These are phyloP conservation scores for Metschnikowia reukaufii DNA, from an alignment of 805 yeast genomes.

Conservation along the genomic window DNA sequence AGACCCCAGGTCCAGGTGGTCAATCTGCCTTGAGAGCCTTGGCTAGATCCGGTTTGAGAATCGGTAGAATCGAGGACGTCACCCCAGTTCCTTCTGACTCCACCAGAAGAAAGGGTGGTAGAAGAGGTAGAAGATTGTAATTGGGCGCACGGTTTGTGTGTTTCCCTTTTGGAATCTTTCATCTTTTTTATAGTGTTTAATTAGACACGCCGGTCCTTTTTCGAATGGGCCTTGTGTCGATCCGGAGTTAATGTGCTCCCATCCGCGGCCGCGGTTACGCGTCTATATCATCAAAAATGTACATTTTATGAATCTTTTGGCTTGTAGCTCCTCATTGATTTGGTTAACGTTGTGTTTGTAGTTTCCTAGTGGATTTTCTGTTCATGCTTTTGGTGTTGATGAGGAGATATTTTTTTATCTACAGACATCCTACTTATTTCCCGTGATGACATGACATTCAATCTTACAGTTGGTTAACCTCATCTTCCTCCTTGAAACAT, in stretches of 20 bases:
- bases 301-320: conserved; percentile 12
- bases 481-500: no score
- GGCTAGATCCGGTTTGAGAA: conserved; percentile 99
- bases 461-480: no score
- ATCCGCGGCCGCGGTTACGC: conserved; percentile 2
- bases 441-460: no score
- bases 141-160: conserved; percentile 9
- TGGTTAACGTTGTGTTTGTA: not conserved
- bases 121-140: conserved; percentile 99
- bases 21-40: conserved; percentile 98
- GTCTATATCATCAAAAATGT: conserved; percentile 17
- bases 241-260: conserved; percentile 16
- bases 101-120: conserved; percentile 99
- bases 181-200: conserved; percentile 13
- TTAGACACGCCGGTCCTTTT: conserved; percentile 10
- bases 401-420: no score
- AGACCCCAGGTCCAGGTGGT: conserved; percentile 99
- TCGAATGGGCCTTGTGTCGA: not conserved
- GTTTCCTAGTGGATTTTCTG: not conserved
- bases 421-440: no score
- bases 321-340: not conserved
- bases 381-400: no score
- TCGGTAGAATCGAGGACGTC: conserved; percentile 99
- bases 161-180: conserved; percentile 1
- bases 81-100: conserved; percentile 99